These are phyloP conservation scores for Blastobotrys indianensis DNA, from an alignment of 1,139 yeast genomes.

Conservation along the genomic window DNA sequence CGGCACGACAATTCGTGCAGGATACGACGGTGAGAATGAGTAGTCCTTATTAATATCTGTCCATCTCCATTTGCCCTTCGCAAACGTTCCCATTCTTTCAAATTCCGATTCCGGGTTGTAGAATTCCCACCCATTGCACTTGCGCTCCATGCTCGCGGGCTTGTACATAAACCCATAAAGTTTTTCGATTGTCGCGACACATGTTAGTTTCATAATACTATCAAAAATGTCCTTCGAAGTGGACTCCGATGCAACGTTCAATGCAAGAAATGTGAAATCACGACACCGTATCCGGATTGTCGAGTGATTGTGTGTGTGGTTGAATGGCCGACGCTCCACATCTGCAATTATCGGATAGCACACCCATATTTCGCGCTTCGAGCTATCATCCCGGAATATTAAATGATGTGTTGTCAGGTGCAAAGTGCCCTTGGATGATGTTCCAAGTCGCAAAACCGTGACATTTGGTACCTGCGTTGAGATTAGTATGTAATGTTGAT, in stretches of 20 bases:
- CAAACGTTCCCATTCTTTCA: slow-evolving; percentile 44
- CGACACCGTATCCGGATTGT: slow-evolving; percentile 65
- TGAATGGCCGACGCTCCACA: slow-evolving; percentile 46
- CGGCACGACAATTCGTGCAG: slow-evolving; percentile 64
- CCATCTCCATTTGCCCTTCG: slow-evolving; percentile 55
- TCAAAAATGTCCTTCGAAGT: slow-evolving; percentile 68
- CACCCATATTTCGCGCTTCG: slow-evolving; percentile 74
- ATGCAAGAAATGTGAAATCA: slow-evolving; percentile 79
- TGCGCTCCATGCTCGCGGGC: slow-evolving; percentile 51
- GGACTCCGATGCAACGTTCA: slow-evolving; percentile 59
- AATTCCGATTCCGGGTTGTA: slow-evolving; percentile 64
- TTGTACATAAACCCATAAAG: slow-evolving; percentile 67
- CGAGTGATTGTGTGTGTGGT: slow-evolving; percentile 41
- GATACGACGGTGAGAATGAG: slow-evolving; percentile 71
- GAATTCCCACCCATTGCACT: slow-evolving; percentile 62
- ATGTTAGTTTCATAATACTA: slow-evolving; percentile 61
- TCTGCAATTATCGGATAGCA: slow-evolving; percentile 81
- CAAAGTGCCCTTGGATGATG: slow-evolving; percentile 57
- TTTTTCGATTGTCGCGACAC: slow-evolving; percentile 47
- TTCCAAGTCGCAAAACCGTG: slow-evolving; percentile 64
- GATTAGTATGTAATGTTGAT: too few relatives aligned
- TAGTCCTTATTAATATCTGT: slow-evolving; percentile 61
- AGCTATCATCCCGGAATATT: slow-evolving; percentile 53
- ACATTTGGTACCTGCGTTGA: slow-evolving; percentile 54
- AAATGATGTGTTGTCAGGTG: slow-evolving; percentile 82